These are phyloP conservation scores for Termitomyces sp. DNA, from an alignment of 768 basidiomycete genomes.

Conservation along the genomic window DNA sequence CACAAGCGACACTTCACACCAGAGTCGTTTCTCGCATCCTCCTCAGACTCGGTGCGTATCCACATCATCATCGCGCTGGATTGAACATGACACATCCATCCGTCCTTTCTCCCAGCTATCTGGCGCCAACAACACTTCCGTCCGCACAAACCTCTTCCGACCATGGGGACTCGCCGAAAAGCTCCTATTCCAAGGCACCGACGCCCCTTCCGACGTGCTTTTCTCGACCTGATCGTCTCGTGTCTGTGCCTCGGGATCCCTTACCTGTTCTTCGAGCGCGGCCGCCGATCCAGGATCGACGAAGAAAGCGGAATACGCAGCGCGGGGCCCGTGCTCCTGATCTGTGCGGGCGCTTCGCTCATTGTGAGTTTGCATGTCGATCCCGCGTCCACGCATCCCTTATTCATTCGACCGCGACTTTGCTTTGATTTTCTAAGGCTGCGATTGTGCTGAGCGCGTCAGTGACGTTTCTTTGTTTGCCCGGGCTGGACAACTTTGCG, in stretches of 20 bases:
- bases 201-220: slow-evolving; percentile 38
- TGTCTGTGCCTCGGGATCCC: slow-evolving; percentile 74
- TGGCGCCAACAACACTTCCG: slow-evolving; percentile 73
- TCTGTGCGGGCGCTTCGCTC: slow-evolving; percentile 61
- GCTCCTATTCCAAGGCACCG: slow-evolving; percentile 21
- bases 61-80: not conserved
- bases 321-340: slow-evolving; percentile 52
- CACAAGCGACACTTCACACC: slow-evolving; percentile 47
- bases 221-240: slow-evolving; percentile 55
- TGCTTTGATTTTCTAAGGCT: slow-evolving; percentile 40
- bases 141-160: slow-evolving; percentile 59
- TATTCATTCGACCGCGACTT: slow-evolving; percentile 10
- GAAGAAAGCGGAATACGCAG: slow-evolving; percentile 50
- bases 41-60: slow-evolving; percentile 54
- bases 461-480: slow-evolving; percentile 75
- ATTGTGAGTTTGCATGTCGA: slow-evolving; percentile 38
- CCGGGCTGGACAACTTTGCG: slow-evolving; percentile 60
- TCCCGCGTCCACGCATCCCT: slow-evolving; percentile 6
- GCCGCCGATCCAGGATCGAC: slow-evolving; percentile 44
- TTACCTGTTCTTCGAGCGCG: slow-evolving; percentile 61
- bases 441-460: slow-evolving; percentile 78
- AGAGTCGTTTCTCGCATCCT: slow-evolving; percentile 65
- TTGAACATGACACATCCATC: not conserved
- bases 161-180: slow-evolving; percentile 20
- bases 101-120: slow-evolving; percentile 34